phyloP scores from a whole-genome alignment of 805 yeast genomes.

The Nakazawaea siamensis region DNA sequence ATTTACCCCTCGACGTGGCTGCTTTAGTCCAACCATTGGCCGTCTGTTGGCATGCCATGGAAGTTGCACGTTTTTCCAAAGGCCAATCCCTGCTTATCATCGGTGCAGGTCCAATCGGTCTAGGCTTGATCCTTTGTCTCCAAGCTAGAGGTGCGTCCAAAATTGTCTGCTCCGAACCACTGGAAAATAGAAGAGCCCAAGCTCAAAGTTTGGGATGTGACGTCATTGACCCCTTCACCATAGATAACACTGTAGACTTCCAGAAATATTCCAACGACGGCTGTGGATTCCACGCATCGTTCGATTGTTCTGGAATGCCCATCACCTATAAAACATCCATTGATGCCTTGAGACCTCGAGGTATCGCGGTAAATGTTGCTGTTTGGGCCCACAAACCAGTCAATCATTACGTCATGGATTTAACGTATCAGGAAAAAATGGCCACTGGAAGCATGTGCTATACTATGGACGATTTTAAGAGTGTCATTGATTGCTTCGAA shows the following conservation, averaged over 20 bases:
- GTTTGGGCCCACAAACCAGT: constrained; percentile 51
- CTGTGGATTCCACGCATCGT: constrained; percentile 40
- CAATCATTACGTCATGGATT: constrained; percentile 44
- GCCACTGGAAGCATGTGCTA: constrained; percentile 59
- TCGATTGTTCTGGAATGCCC: constrained; percentile 48
- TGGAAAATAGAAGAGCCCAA: constrained; percentile 46
- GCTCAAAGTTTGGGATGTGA: constrained; percentile 40
- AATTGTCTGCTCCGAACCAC: constrained; percentile 56
- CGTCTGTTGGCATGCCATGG: constrained; percentile 53
- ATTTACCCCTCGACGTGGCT: constrained; percentile 41
- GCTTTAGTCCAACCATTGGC: constrained; percentile 52
- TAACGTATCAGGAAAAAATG: constrained; percentile 47
- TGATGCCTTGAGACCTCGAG: constrained; percentile 41
- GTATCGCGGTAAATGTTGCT: constrained; percentile 56
- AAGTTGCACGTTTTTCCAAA: constrained; percentile 30
- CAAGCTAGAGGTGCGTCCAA: constrained; percentile 37
- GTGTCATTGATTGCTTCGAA: constrained; percentile 42
- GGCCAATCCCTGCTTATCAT: constrained; percentile 39
- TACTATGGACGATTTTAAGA: constrained; percentile 45
- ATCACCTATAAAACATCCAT: constrained; percentile 45
- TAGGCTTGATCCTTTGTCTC: constrained; percentile 44
- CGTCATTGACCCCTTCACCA: constrained; percentile 40
- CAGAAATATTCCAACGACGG: constrained; percentile 28
- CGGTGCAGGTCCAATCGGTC: constrained; percentile 51
- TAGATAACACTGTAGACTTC: constrained; percentile 25